Conservation (phyloP, 2,329 filamentous ascomycete species). For the Penicillium janthinellum region DNA sequence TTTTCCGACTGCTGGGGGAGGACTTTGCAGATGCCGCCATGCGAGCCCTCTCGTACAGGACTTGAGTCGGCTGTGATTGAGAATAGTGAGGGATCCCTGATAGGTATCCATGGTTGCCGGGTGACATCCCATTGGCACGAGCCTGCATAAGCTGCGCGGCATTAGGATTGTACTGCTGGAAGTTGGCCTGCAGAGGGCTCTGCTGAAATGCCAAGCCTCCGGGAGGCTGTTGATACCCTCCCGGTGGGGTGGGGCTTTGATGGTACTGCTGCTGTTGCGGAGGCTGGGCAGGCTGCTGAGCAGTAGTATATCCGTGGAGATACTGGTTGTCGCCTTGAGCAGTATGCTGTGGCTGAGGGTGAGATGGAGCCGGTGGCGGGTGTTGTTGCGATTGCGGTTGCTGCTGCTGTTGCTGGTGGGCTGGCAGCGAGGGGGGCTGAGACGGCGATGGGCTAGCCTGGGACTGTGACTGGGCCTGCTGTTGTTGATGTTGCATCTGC, state of each 20-base stretch:
- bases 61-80: slow-evolving; percentile 55
- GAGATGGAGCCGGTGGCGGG: slow-evolving; percentile 21
- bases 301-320: slow-evolving; percentile 38
- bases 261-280: slow-evolving; percentile 35
- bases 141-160: slow-evolving; percentile 32
- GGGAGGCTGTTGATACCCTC: slow-evolving; percentile 38
- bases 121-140: slow-evolving; percentile 37
- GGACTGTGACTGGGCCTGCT: slow-evolving; percentile 31
- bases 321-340: slow-evolving; percentile 35
- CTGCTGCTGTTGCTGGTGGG: slow-evolving; percentile 26
- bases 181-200: slow-evolving; percentile 42
- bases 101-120: slow-evolving; percentile 47
- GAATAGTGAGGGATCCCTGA: slow-evolving; percentile 50
- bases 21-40: slow-evolving; percentile 58
- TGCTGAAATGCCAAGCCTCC: slow-evolving; percentile 42
- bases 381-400: slow-evolving; percentile 2
- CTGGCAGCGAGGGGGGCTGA: slow-evolving; percentile 24
- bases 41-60: slow-evolving; percentile 60
- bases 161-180: slow-evolving; percentile 46
- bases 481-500: slow-evolving; percentile 37
- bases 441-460: slow-evolving; percentile 28
- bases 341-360: slow-evolving; percentile 24
- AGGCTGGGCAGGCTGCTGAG: slow-evolving; percentile 33
- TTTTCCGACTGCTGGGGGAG: slow-evolving; percentile 55
- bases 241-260: slow-evolving; percentile 38